Conservation (phyloP, 176 grass and related monocot genomes). For the Sorghum bicolor region Sorghum_bicolor_NCBIv3 NC_012872.2:19470501-19471000, state of each 20-base stretch:
- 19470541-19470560: conserved; percentile 1
- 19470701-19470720: conserved; percentile 97
- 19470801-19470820: conserved; percentile 82
- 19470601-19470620: neutral
- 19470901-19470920: conserved; percentile 24
- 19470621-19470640: conserved; percentile 12
- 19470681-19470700: conserved; percentile 84
- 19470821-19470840: conserved; percentile 89
- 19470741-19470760: conserved; percentile 79
- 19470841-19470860: conserved; percentile 83
- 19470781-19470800: conserved; percentile 58
- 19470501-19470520: neutral
- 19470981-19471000: conserved; percentile 95
- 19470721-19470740: conserved; percentile 88
- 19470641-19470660: conserved; percentile 74
- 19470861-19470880: conserved; percentile 68
- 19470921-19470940: conserved; percentile 16
- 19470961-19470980: conserved; percentile 38
- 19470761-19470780: conserved; percentile 67
- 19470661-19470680: conserved; percentile 64
- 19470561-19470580: neutral
- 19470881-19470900: conserved; percentile 75
- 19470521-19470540: neutral
- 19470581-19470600: conserved; percentile 13
- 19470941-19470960: conserved; percentile 10